Evolutionary conservation across 768 basidiomycete genomes (phyloP), one percentile per base, ranked within the genome.

Genomic region (Boletus vermiculosoides): DNA sequence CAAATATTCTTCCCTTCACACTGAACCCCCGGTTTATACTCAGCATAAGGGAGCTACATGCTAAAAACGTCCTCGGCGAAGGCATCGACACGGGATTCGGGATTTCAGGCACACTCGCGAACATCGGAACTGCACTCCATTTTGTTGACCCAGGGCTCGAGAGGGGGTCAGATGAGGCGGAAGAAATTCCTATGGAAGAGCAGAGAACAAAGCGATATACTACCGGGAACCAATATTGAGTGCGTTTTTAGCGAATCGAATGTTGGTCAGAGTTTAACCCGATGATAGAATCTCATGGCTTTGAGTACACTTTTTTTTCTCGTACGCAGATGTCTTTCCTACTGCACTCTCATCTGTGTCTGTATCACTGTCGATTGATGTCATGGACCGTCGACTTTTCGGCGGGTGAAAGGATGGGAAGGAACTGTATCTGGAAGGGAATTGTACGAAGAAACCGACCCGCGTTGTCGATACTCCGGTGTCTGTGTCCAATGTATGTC

Each of bases 21-120:
- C 10, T 59, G 18, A 55, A 59, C 5, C 50, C 60, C n/a, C 22
- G 49, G 25, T 59, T 61, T 16, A 51, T 61, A 20, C 5, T 61
- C 34, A 55, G 50, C 18, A 40, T 61, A 0, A 31, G 60, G 42
- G 54, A 60, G 1, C 30, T 52, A 1, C 16, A 60, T 33, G 54
- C 47, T 7, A 37, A 23, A n/a, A 8, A 20, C 3, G 2, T 39
- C 20, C 25, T 25, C 4, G 42, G 22, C 16, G 22, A 25, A 18
- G 9, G 10, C 13, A 4, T 56, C 2, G 60, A 62, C 22, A 42
- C 44, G 0, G 58, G 60, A 12, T 62, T 62, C 23, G 58, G 58
- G 4, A 42, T 48, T 36, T 28, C 44, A 4, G 15, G 5, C 23
- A 49, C 25, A 2, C 7, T 20, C 25, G 20, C n/a, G 12, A 9